Conservation (phyloP, 306 rosid genomes). For the Dryas octopetala region DNA sequence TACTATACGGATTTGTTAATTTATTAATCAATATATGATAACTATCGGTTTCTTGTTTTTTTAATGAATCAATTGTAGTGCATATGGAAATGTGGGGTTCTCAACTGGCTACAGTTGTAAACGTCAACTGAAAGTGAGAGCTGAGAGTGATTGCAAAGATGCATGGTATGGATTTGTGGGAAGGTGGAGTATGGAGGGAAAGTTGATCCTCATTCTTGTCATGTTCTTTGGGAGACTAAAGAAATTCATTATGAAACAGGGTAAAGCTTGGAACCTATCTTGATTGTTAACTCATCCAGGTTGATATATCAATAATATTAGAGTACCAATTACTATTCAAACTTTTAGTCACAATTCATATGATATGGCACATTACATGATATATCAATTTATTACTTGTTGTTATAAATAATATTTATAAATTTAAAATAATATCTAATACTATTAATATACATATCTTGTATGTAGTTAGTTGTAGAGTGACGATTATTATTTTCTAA, state of each 20-base stretch:
- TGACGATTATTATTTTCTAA: no score
- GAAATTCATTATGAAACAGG: constrained; percentile 47
- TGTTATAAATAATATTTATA: no score
- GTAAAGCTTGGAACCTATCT: constrained; percentile 50
- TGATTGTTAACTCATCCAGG: not conserved
- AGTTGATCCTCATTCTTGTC: constrained; percentile 47
- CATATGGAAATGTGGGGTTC: constrained; percentile 77
- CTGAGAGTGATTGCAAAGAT: constrained; percentile 33
- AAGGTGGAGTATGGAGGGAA: constrained; percentile 54
- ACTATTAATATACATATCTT: no score
- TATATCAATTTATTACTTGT: no score
- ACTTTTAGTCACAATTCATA: no score
- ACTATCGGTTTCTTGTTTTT: no score
- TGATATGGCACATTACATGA: no score
- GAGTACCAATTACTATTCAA: no score
- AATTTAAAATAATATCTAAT: no score
- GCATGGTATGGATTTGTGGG: constrained; percentile 55
- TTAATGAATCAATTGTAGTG: constrained; percentile 37
- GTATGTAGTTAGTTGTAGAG: no score
- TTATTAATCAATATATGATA: no score
- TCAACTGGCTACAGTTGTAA: constrained; percentile 69
- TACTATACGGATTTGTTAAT: no score
- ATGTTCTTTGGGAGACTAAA: constrained; percentile 80
- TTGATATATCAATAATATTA: not conserved
- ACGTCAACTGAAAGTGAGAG: constrained; percentile 44